Percentiles rank a stretch among this genome's conserved stretches.
Conservation (phyloP, 2,329 filamentous ascomycete genomes). For the Penicillium hordei region DNA sequence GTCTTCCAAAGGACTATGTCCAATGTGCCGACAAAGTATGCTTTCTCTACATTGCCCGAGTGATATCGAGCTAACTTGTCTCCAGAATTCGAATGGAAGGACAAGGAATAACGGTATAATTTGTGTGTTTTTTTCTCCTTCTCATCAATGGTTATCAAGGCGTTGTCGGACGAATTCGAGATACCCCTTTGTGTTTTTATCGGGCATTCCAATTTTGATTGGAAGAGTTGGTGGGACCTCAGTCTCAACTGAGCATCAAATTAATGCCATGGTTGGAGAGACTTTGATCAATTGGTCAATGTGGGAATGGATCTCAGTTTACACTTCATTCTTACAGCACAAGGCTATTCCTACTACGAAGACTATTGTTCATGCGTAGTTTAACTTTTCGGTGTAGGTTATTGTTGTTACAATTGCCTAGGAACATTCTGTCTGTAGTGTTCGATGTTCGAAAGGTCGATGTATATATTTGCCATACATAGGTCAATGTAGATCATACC, state of each 20-base stretch:
- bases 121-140: conserved; percentile 1
- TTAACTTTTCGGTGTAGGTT: neutral
- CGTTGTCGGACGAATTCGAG: conserved; percentile 3
- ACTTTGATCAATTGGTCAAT: neutral
- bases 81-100: conserved; percentile 56
- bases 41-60: conserved; percentile 1
- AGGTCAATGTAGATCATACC: neutral
- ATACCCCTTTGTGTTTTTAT: conserved; percentile 9
- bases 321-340: neutral
- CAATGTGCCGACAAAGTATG: conserved; percentile 94
- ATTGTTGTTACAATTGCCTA: neutral
- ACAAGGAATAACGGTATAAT: conserved; percentile 31
- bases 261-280: neutral
- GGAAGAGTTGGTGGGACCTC: neutral
- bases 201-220: neutral
- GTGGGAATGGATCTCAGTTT: neutral
- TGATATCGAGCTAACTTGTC: conserved; percentile 16
- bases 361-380: neutral
- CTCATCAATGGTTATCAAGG: conserved; percentile 3
- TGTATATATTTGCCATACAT: neutral
- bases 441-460: neutral
- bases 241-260: neutral
- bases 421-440: no score
- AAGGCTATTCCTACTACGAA: neutral
- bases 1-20: conserved; percentile 86